Conservation (phyloP, 495 filamentous ascomycete species). For the Penicillium manginii region DNA sequence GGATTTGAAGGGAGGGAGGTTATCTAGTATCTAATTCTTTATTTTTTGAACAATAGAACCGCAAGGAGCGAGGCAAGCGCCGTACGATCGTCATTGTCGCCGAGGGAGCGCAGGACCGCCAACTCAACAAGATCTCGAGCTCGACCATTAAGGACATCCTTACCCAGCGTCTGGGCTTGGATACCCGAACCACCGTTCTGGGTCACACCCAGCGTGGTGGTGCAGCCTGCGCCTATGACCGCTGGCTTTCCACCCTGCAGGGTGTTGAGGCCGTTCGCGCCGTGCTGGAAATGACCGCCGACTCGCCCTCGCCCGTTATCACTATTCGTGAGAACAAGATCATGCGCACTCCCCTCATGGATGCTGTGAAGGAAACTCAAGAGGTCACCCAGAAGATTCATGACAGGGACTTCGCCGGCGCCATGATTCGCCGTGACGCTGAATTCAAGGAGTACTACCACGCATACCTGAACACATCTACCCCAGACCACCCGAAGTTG, state of each 20-base stretch:
- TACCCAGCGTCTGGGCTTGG: slow-evolving; percentile 75
- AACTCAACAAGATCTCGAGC: slow-evolving; percentile 84
- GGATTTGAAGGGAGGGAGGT: background rate
- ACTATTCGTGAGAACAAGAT: slow-evolving; percentile 98
- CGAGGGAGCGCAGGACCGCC: slow-evolving; percentile 86
- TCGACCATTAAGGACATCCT: slow-evolving; percentile 84
- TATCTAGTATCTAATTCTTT: too few relatives aligned
- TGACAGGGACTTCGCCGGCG: slow-evolving; percentile 76
- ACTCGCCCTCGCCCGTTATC: slow-evolving; percentile 92
- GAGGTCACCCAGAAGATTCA: slow-evolving; percentile 80
- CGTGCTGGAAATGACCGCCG: slow-evolving; percentile 87
- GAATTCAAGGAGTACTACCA: slow-evolving; percentile 94
- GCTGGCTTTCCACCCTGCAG: slow-evolving; percentile 90
- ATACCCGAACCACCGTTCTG: slow-evolving; percentile 93
- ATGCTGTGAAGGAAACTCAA: slow-evolving; percentile 85
- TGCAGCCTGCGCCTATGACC: slow-evolving; percentile 88
- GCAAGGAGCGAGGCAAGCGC: slow-evolving; percentile 79
- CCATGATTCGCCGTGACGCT: slow-evolving; percentile 84
- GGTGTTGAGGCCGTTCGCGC: slow-evolving; percentile 96
- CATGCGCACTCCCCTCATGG: slow-evolving; percentile 80
- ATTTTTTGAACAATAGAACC: slow-evolving; percentile 63
- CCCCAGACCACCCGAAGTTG: slow-evolving; percentile 63
- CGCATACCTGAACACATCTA: slow-evolving; percentile 87
- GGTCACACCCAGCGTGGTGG: slow-evolving; percentile 97
- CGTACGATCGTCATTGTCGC: slow-evolving; percentile 98